Evolutionary conservation across 2,329 filamentous ascomycete genomes (phyloP), one percentile per base, ranked within the genome.

Genomic region (Chrysoporthe cubensis): DNA sequence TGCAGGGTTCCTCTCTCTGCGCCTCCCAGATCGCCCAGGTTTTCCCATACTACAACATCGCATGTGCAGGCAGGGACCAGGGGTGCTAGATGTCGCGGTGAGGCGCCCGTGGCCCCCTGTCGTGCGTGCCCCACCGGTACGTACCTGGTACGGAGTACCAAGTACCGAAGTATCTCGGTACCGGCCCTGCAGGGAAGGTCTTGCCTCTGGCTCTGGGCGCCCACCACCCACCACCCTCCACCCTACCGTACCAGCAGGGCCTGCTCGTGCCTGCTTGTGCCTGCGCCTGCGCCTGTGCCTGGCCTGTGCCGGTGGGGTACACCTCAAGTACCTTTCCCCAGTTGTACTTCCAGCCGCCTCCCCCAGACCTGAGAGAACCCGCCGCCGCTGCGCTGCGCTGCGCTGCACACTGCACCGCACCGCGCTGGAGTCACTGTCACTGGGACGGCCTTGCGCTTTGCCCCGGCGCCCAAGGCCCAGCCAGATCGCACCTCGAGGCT

Each of bases 1-100:
- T 68, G 61, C 66, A 70, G 64, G 69, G 66, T 60, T 65, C 54
- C 63, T 50, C 48, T 2, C 60, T 54, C 66, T 70, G 69, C 66
- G 67, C 54, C 66, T 70, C 61, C 57, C 56, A 69, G 69, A 69
- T 69, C 62, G 62, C 66, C 69, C 69, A 66, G 37, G 64, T 69
- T 64, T 65, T 70, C 56, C 26, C 67, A 67, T 65, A 56, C 34
- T 42, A 58, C 56, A 58, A 68, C n/a, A 43, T 26, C 54, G 65
- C 65, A 69, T 65, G 63, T 60, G 56, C 59, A 48, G 34, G 52
- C 66, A 68, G 61, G 66, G 68, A 62, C 37, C 59, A 66, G 66
- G 68, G 66, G 18, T 63, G 1, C 14, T 21, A n/a, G 43, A 37
- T 60, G 57, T 66, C 68, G 43, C 59, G 66, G 68, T 68, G 66